phyloP scores from a whole-genome alignment of 169 alveolate species.

The Eimeria praecox region DNA sequence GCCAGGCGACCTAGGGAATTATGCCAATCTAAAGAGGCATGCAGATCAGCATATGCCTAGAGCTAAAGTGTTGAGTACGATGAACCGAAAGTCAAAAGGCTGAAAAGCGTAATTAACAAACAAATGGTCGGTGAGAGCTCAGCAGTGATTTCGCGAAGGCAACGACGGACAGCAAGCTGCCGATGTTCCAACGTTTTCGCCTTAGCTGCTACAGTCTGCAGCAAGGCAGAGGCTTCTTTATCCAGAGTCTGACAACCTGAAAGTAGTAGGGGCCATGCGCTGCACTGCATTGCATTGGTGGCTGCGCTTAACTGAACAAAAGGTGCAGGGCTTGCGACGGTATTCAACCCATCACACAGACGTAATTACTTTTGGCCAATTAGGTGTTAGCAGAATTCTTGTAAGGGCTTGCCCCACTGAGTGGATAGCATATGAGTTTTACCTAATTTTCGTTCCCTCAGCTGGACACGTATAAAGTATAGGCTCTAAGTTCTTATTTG shows the following conservation, averaged over 20 bases:
- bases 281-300: neutral
- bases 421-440: neutral
- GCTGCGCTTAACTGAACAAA: too few relatives aligned
- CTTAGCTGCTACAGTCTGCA: slow-evolving; percentile 6
- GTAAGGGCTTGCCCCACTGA: neutral
- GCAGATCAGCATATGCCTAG: neutral
- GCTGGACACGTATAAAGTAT: neutral
- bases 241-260: slow-evolving; percentile 55
- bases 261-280: neutral
- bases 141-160: neutral
- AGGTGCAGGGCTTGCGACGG: neutral
- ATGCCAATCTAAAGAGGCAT: neutral
- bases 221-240: neutral
- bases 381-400: neutral
- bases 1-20: neutral
- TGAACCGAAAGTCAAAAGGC: neutral
- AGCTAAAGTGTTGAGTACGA: neutral
- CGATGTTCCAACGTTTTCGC: neutral
- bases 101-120: neutral
- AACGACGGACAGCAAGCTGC: slow-evolving; percentile 11
- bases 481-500: neutral
- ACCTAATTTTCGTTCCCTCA: neutral
- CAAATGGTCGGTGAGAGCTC: neutral
- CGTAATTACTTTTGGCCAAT: neutral
- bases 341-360: neutral